phyloP scores from a whole-genome alignment of 2,329 filamentous ascomycete species.

The Plenodomus biglobosus region DNA sequence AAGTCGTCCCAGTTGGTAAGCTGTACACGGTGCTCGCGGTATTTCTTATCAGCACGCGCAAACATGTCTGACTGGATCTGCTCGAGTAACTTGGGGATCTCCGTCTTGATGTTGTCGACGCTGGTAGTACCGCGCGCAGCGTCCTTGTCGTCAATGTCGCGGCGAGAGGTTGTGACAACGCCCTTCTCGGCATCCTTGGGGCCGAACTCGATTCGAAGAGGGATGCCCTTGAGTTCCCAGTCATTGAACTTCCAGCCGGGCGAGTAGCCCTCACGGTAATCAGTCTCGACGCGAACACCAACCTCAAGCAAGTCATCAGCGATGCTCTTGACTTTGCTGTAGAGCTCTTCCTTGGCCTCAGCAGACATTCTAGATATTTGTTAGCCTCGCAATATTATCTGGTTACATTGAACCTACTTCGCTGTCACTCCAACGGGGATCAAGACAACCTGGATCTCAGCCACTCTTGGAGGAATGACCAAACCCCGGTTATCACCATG shows the following conservation, averaged over 20 bases:
- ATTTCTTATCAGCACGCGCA: slow-evolving; percentile 73
- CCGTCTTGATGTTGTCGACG: slow-evolving; percentile 70
- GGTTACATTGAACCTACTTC: slow-evolving; percentile 60
- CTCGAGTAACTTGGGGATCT: slow-evolving; percentile 80
- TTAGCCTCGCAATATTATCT: slow-evolving; percentile 6
- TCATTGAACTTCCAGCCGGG: slow-evolving; percentile 99
- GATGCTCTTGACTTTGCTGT: slow-evolving; percentile 73
- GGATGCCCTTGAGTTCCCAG: slow-evolving; percentile 95
- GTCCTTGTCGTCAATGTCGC: slow-evolving; percentile 78
- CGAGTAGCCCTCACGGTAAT: slow-evolving; percentile 83
- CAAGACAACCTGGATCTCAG: slow-evolving; percentile 81
- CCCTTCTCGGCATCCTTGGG: slow-evolving; percentile 88
- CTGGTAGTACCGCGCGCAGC: slow-evolving; percentile 63
- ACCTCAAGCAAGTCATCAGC: slow-evolving; percentile 68
- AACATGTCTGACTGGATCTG: slow-evolving; percentile 85
- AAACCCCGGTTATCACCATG: slow-evolving; percentile 95
- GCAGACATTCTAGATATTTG: slow-evolving; percentile 49
- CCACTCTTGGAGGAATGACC: slow-evolving; percentile 86
- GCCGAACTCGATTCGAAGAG: slow-evolving; percentile 91
- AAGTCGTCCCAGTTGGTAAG: slow-evolving; percentile 89
- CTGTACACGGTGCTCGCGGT: slow-evolving; percentile 76
- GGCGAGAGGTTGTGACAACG: slow-evolving; percentile 81
- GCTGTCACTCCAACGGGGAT: slow-evolving; percentile 92
- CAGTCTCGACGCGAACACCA: slow-evolving; percentile 76
- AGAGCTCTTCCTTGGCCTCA: slow-evolving; percentile 75